Conservation (phyloP, 2,329 filamentous ascomycete species). For the Didymella pomorum region DNA sequence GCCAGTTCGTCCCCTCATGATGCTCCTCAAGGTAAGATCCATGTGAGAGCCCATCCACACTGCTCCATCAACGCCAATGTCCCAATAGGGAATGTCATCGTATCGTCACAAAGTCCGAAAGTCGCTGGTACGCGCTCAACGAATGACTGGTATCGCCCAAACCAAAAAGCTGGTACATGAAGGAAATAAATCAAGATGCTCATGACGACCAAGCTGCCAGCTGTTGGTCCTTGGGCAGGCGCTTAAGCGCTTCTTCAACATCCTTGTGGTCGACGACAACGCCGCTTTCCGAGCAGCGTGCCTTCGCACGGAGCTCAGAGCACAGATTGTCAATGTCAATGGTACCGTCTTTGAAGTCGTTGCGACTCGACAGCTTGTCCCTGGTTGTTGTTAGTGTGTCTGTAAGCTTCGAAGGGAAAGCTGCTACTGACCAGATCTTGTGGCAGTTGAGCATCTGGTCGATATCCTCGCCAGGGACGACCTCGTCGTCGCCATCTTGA, state of each 20-base stretch:
- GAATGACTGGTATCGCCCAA: slow-evolving; percentile 22
- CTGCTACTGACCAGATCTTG: slow-evolving; percentile 82
- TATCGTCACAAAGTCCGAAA: slow-evolving; percentile 18
- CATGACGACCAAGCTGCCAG: slow-evolving; percentile 1
- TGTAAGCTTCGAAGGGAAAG: neutral
- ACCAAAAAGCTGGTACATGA: slow-evolving; percentile 16
- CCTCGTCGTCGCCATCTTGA: slow-evolving; percentile 73
- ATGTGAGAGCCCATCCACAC: slow-evolving; percentile 8
- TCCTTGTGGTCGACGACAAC: slow-evolving; percentile 89
- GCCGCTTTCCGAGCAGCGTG: slow-evolving; percentile 89
- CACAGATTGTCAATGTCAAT: slow-evolving; percentile 94
- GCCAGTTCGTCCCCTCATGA: slow-evolving; percentile 5
- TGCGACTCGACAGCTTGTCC: slow-evolving; percentile 88
- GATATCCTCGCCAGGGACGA: slow-evolving; percentile 67
- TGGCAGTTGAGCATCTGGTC: slow-evolving; percentile 80
- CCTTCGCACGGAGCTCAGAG: slow-evolving; percentile 91
- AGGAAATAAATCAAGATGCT: slow-evolving; percentile 8
- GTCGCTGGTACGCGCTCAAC: slow-evolving; percentile 11
- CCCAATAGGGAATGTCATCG: slow-evolving; percentile 17
- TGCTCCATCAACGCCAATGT: slow-evolving; percentile 21
- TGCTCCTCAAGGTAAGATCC: slow-evolving; percentile 10
- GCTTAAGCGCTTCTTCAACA: slow-evolving; percentile 71
- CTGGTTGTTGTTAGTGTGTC: slow-evolving; percentile 60
- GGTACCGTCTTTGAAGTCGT: slow-evolving; percentile 86
- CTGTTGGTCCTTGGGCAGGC: slow-evolving; percentile 48